Base-by-base conservation (phyloP, 2,329 filamentous ascomycete species). In the Colletotrichum lindemuthianum region DNA sequence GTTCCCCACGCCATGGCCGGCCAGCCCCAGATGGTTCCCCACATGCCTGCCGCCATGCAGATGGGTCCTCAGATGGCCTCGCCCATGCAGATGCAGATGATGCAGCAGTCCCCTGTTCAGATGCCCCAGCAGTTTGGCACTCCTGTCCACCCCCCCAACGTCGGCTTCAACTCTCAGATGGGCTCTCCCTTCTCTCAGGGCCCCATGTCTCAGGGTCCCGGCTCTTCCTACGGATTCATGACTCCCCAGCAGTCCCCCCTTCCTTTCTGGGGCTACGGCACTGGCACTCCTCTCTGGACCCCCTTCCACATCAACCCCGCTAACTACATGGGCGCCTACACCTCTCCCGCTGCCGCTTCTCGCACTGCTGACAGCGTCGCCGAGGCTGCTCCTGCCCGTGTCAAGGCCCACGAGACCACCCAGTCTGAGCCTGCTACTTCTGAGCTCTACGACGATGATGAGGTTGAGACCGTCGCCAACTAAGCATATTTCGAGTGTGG, bases 221-320 rank as follows among this genome's bases (percentile, higher is more conserved):
- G 60, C n/a, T 63, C 60, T 2, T 34, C 48, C 32, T 53, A 52
- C 11, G 60, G 60, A 32, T 63, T 59, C 37, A 43, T 53, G 41
- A 63, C 60, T 24, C 60, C 59, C 39, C 63, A 65, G 63, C 58
- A 60, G 51, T 61, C 63, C 3, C 63, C 63, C 24, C 43, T 43
- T 44, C 44, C 39, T 9, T 65, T 65, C 58, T 65, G 63, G 63
- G 63, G 63, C 34, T 65, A 65, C 37, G 63, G 63, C 32, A 37
- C 54, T 13, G 63, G 63, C 40, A 65, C 63, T 43, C 63, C 63
- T 15, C 63, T 65, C 33, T 65, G 63, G 63, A 63, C 63, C 11
- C 63, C 63, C 6, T 65, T 65, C 40, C 51, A 51, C 3, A 16
- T 55, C 24, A 59, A 65, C 13, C 59, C 52, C 12, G 45, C 44